These are phyloP conservation scores for Diplocarpon rosae DNA, from an alignment of 2,329 filamentous ascomycete species.

Conservation along the genomic window DNA sequence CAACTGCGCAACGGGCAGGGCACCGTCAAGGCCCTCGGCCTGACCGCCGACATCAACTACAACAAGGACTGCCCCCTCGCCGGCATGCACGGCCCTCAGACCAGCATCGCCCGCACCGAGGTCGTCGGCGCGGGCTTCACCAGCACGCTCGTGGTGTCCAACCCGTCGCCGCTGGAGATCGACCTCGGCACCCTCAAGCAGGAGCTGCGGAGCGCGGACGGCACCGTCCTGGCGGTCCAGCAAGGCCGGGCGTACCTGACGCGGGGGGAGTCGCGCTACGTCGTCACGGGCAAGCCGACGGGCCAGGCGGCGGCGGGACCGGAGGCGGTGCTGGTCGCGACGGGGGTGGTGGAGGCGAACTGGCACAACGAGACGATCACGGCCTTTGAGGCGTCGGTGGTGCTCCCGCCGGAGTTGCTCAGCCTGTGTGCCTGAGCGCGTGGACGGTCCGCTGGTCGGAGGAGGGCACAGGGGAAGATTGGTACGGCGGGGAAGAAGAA, in stretches of 20 bases:
- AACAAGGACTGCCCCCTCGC: conserved; percentile 7
- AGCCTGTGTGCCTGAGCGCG: not conserved
- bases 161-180: conserved; percentile 9
- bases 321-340: not conserved
- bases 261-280: conserved; percentile 3
- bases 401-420: not conserved
- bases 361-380: not conserved
- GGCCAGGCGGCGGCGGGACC: not conserved
- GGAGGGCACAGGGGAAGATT: not conserved
- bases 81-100: conserved; percentile 11
- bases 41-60: conserved; percentile 5
- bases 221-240: conserved; percentile 5
- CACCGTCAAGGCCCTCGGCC: conserved; percentile 6
- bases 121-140: conserved; percentile 2
- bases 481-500: no score
- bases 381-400: not conserved
- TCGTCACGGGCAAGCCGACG: conserved; percentile 3
- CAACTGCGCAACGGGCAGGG: conserved; percentile 6
- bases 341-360: not conserved
- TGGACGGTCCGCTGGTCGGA: no score
- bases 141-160: conserved; percentile 4
- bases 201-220: conserved; percentile 8
- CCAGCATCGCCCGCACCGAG: conserved; percentile 5
- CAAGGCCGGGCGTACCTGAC: conserved; percentile 7
- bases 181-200: conserved; percentile 10